Evolutionary conservation across 2,329 filamentous ascomycete genomes (phyloP).

Genomic region (Daldinia eschscholtzii): DNA sequence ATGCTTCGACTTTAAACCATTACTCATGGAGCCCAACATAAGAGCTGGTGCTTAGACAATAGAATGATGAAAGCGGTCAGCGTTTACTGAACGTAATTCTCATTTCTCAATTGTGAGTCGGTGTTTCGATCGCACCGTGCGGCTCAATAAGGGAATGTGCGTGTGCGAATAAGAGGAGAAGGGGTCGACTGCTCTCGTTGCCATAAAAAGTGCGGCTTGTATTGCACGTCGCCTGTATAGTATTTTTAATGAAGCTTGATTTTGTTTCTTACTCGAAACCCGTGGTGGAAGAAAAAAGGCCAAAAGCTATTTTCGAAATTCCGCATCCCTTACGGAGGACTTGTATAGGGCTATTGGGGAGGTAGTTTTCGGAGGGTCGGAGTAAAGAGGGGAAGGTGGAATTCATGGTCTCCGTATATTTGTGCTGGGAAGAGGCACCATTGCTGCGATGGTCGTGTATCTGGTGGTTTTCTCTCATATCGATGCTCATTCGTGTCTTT

Average conservation of each 20-base stretch:
- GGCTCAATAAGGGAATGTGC: slow-evolving; percentile 16
- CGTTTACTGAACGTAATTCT: slow-evolving; percentile 25
- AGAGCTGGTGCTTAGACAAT: slow-evolving; percentile 11
- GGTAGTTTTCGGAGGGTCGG: slow-evolving; percentile 18
- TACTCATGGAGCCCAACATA: slow-evolving; percentile 70
- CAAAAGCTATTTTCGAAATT: slow-evolving; percentile 36
- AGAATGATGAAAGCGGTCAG: slow-evolving; percentile 9
- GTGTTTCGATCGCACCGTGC: slow-evolving; percentile 13
- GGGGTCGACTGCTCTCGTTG: slow-evolving; percentile 28
- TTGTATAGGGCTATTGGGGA: slow-evolving; percentile 32
- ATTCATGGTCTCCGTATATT: slow-evolving; percentile 29
- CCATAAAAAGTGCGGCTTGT: slow-evolving; percentile 33
- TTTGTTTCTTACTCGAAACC: slow-evolving; percentile 32
- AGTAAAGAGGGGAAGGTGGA: slow-evolving; percentile 36
- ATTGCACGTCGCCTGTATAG: slow-evolving; percentile 40
- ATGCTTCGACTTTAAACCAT: slow-evolving; percentile 65
- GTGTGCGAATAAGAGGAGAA: slow-evolving; percentile 17
- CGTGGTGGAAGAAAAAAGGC: slow-evolving; percentile 38
- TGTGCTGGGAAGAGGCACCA: slow-evolving; percentile 26
- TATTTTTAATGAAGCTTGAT: slow-evolving; percentile 43
- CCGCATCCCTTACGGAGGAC: slow-evolving; percentile 25
- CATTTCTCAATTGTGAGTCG: slow-evolving; percentile 22
- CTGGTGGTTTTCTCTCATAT: slow-evolving; percentile 39
- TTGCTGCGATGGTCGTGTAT: slow-evolving; percentile 33
- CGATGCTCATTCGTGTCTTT: slow-evolving; percentile 44